A percentile compares a stretch with the other conserved stretches of the same genome.
phyloP scores from a whole-genome alignment of 106 monocot species.

The Dendrobium chrysotoxum region DNA sequence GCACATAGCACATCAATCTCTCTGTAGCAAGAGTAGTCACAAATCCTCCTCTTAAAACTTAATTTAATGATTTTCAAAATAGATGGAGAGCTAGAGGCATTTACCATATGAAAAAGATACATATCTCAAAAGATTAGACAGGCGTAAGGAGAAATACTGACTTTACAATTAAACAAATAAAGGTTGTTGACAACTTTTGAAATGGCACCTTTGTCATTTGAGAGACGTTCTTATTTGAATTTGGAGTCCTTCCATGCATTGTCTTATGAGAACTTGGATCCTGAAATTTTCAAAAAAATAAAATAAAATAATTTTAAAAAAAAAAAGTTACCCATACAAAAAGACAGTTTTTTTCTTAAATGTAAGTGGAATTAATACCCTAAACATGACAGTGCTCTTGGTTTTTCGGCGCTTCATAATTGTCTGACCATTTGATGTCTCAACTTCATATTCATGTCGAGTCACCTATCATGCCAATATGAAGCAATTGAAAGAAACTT shows the following conservation, averaged over 20 bases:
- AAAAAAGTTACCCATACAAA: not conserved
- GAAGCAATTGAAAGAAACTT: constrained; percentile 6
- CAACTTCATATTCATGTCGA: constrained; percentile 93
- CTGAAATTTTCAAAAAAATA: constrained; percentile 12
- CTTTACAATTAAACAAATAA: not conserved
- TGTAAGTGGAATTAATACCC: constrained; percentile 24
- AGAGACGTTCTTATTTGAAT: constrained; percentile 22
- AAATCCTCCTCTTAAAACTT: not conserved
- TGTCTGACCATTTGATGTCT: constrained; percentile 74
- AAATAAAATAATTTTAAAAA: not conserved
- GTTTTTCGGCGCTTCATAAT: constrained; percentile 81
- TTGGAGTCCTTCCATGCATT: constrained; percentile 23
- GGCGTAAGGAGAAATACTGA: not conserved
- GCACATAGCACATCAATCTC: not conserved
- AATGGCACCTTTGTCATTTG: constrained; percentile 32
- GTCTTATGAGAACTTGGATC: constrained; percentile 34
- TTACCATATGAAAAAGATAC: not conserved
- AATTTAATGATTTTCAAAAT: not conserved
- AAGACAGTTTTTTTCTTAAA: not conserved
- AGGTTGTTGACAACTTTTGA: not conserved
- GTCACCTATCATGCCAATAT: constrained; percentile 40
- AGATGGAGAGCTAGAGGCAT: not conserved
- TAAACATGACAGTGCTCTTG: constrained; percentile 79
- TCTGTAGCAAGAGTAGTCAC: not conserved
- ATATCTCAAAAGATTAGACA: not conserved